A percentile compares a stretch with the other conserved stretches of the same genome.
phyloP scores from a whole-genome alignment of 1,139 yeast genomes.

The Blastobotrys malaysiensis region DNA sequence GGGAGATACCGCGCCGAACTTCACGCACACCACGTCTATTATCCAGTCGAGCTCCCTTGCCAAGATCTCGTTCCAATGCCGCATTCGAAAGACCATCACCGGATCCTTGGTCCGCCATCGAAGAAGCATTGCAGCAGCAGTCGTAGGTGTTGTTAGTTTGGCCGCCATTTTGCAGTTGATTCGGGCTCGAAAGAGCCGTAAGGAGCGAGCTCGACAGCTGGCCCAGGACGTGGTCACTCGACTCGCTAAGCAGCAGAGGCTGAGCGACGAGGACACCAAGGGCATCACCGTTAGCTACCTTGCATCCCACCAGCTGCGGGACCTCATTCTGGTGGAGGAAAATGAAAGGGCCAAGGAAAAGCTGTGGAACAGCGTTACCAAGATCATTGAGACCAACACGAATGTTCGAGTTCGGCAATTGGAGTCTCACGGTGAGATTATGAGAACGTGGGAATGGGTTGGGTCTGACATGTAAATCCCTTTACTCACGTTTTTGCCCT shows the following conservation, averaged over 20 bases:
- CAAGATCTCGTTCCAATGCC: constrained; percentile 32
- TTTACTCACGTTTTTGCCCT: too few species aligned
- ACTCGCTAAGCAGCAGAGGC: constrained; percentile 35
- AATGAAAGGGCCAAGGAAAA: constrained; percentile 42
- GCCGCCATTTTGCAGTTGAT: constrained; percentile 9
- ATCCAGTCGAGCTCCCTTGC: constrained; percentile 35
- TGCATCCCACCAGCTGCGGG: constrained; percentile 74
- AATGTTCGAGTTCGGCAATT: constrained; percentile 55
- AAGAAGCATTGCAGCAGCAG: constrained; percentile 11
- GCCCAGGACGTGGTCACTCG: constrained; percentile 29
- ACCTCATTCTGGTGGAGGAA: constrained; percentile 48
- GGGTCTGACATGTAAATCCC: constrained; percentile 30
- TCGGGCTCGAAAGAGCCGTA: constrained; percentile 4
- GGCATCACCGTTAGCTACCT: constrained; percentile 45
- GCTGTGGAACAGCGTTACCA: constrained; percentile 60
- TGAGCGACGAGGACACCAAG: constrained; percentile 31
- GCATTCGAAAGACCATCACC: constrained; percentile 23
- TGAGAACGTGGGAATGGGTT: constrained; percentile 89
- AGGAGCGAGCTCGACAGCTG: constrained; percentile 23
- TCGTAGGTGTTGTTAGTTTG: constrained; percentile 18
- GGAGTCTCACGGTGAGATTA: constrained; percentile 81
- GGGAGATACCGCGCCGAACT: constrained; percentile 19
- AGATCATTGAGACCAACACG: constrained; percentile 58
- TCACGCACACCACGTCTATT: constrained; percentile 24
- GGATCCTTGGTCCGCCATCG: constrained; percentile 31